phyloP scores from a whole-genome alignment of 2,329 filamentous ascomycete genomes.

The Colletotrichum melonis region DNA sequence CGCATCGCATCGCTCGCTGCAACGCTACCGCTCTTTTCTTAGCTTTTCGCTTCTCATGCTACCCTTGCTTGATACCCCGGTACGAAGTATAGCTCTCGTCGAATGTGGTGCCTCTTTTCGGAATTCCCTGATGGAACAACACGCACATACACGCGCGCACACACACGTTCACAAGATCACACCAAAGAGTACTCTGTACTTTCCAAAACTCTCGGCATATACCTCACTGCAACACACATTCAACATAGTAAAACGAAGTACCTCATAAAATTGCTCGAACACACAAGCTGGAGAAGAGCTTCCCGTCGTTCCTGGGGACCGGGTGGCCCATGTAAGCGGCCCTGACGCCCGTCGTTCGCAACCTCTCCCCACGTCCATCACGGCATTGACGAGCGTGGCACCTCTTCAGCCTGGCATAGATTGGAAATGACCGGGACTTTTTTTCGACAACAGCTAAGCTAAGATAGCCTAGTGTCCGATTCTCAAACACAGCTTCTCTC shows the following conservation, averaged over 20 bases:
- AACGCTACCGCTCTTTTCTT: conserved; percentile 22
- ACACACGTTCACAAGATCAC: background rate
- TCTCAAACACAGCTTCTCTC: background rate
- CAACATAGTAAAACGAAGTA: background rate
- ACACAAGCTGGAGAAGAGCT: background rate
- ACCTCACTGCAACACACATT: background rate
- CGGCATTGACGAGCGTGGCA: conserved; percentile 32
- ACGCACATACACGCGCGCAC: background rate
- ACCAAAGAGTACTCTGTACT: background rate
- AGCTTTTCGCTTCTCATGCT: background rate
- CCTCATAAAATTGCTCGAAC: background rate
- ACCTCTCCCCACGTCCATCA: conserved; percentile 3
- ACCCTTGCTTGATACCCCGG: background rate
- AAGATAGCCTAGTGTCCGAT: background rate
- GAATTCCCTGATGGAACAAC: background rate
- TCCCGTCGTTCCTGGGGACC: background rate
- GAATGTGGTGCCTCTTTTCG: background rate
- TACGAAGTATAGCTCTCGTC: background rate
- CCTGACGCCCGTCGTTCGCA: conserved; percentile 16
- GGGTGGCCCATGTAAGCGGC: conserved; percentile 7
- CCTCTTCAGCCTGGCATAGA: conserved; percentile 30
- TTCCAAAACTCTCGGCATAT: background rate
- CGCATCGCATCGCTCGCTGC: conserved; percentile 14
- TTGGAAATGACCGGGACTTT: conserved; percentile 12
- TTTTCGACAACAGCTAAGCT: background rate